Percentiles rank a stretch among this genome's conserved stretches.
Evolutionary conservation across 352 stramenopile genomes (phyloP).

Genomic region (Elongisporangium senticosum): DNA sequence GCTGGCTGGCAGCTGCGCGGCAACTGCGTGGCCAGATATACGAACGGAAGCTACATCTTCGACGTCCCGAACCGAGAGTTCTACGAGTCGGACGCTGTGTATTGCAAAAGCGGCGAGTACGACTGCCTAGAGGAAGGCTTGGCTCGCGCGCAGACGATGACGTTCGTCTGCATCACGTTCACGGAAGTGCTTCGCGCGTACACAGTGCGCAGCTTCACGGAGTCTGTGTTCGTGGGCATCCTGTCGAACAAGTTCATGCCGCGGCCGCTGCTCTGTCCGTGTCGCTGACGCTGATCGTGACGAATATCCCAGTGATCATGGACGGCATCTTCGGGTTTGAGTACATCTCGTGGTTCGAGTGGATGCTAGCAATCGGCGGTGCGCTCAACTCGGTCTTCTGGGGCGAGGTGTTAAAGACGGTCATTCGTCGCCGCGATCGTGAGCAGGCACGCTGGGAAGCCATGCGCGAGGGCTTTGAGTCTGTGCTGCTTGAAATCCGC

Average conservation of each 20-base stretch:
- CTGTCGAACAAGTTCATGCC: slow-evolving; percentile 24
- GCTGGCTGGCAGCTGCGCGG: slow-evolving; percentile 21
- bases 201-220: slow-evolving; percentile 27
- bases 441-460: slow-evolving; percentile 29
- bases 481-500: slow-evolving; percentile 58
- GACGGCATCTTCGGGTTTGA: slow-evolving; percentile 46
- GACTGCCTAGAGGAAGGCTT: slow-evolving; percentile 24
- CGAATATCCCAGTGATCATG: slow-evolving; percentile 37
- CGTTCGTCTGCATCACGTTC: slow-evolving; percentile 22
- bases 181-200: slow-evolving; percentile 29
- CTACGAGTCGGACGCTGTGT: slow-evolving; percentile 11
- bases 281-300: slow-evolving; percentile 32
- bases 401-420: slow-evolving; percentile 48
- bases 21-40: slow-evolving; percentile 14
- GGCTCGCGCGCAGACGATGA: slow-evolving; percentile 24
- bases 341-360: slow-evolving; percentile 39
- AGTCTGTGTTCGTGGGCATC: slow-evolving; percentile 15
- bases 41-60: slow-evolving; percentile 21
- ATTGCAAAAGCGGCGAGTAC: slow-evolving; percentile 24
- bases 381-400: slow-evolving; percentile 51
- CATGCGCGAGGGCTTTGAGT: slow-evolving; percentile 46
- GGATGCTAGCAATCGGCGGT: slow-evolving; percentile 28
- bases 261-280: slow-evolving; percentile 14
- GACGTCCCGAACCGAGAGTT: neutral
- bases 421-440: slow-evolving; percentile 33